Conservation (phyloP, 2,329 filamentous ascomycete species). For the Chaetomium olivaceum region DNA sequence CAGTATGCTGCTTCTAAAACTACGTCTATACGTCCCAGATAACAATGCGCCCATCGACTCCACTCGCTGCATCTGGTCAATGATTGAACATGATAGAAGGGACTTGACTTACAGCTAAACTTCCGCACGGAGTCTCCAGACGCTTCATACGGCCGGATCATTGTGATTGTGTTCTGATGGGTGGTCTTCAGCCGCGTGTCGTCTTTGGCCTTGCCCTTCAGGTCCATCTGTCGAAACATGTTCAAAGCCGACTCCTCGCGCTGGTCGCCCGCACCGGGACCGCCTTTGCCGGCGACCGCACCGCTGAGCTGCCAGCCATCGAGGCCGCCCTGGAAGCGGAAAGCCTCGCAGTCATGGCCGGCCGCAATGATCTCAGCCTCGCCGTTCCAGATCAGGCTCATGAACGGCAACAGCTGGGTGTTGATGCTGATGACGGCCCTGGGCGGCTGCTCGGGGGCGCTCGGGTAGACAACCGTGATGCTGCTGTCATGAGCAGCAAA, state of each 20-base stretch:
- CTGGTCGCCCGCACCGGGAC: slow-evolving; percentile 59
- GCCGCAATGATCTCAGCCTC: slow-evolving; percentile 95
- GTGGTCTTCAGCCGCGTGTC: slow-evolving; percentile 93
- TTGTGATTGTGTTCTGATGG: slow-evolving; percentile 95
- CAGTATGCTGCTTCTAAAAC: slow-evolving; percentile 9
- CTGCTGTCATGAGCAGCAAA: slow-evolving; percentile 96
- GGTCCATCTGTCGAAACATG: slow-evolving; percentile 98
- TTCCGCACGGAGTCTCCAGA: slow-evolving; percentile 66
- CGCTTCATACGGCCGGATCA: slow-evolving; percentile 73
- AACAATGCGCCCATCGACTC: slow-evolving; percentile 79
- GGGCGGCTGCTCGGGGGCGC: slow-evolving; percentile 85
- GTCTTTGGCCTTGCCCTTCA: slow-evolving; percentile 88
- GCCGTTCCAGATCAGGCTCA: slow-evolving; percentile 86
- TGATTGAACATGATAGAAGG: slow-evolving; percentile 18
- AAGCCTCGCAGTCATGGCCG: slow-evolving; percentile 87
- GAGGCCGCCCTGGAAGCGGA: slow-evolving; percentile 78
- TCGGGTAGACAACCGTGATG: slow-evolving; percentile 93
- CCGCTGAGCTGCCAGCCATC: slow-evolving; percentile 82
- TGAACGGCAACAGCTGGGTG: slow-evolving; percentile 88
- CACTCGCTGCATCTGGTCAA: slow-evolving; percentile 62
- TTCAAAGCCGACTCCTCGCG: slow-evolving; percentile 92
- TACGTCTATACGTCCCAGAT: slow-evolving; percentile 66
- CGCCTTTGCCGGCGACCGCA: slow-evolving; percentile 73
- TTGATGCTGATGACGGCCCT: slow-evolving; percentile 85
- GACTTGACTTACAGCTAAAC: slow-evolving; percentile 74